These are phyloP conservation scores for Macrophomina phaseolina DNA, from an alignment of 2,329 filamentous ascomycete genomes.

Conservation along the genomic window DNA sequence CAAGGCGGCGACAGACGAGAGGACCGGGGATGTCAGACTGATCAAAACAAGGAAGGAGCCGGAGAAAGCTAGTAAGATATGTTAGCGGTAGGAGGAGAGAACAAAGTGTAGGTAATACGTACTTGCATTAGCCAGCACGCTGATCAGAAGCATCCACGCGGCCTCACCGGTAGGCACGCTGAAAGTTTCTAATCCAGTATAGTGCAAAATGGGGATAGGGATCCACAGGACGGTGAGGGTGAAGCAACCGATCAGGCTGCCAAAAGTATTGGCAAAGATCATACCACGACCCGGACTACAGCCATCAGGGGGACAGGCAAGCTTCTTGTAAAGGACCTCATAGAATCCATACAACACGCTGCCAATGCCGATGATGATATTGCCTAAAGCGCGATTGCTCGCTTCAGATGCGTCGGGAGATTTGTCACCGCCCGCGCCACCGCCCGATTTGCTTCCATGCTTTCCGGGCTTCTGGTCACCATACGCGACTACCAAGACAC, in stretches of 20 bases:
- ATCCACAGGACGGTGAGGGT: slow-evolving; percentile 91
- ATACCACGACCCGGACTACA: slow-evolving; percentile 85
- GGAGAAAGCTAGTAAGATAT: slow-evolving; percentile 67
- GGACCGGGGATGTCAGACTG: slow-evolving; percentile 86
- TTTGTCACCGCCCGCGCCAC: slow-evolving; percentile 57
- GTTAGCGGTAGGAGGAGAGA: slow-evolving; percentile 14
- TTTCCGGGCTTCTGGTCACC: slow-evolving; percentile 69
- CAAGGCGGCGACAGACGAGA: slow-evolving; percentile 89
- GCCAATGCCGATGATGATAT: slow-evolving; percentile 88
- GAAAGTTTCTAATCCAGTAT: slow-evolving; percentile 79
- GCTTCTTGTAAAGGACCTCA: slow-evolving; percentile 94
- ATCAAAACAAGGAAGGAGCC: slow-evolving; percentile 94
- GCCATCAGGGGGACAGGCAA: slow-evolving; percentile 90
- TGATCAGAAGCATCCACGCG: slow-evolving; percentile 79
- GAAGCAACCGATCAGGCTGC: slow-evolving; percentile 83
- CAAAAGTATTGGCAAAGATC: slow-evolving; percentile 94
- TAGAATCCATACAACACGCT: slow-evolving; percentile 95
- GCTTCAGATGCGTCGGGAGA: slow-evolving; percentile 58
- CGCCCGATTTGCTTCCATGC: slow-evolving; percentile 61
- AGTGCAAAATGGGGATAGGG: slow-evolving; percentile 82
- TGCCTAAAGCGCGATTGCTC: slow-evolving; percentile 76
- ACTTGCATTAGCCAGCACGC: slow-evolving; percentile 84
- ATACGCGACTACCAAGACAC: slow-evolving; percentile 94
- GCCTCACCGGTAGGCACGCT: slow-evolving; percentile 79
- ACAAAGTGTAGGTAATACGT: slow-evolving; percentile 40